Evolutionary conservation across 192 early-diverging fungal species (phyloP).

Genomic region (Coemansia asiatica): DNA sequence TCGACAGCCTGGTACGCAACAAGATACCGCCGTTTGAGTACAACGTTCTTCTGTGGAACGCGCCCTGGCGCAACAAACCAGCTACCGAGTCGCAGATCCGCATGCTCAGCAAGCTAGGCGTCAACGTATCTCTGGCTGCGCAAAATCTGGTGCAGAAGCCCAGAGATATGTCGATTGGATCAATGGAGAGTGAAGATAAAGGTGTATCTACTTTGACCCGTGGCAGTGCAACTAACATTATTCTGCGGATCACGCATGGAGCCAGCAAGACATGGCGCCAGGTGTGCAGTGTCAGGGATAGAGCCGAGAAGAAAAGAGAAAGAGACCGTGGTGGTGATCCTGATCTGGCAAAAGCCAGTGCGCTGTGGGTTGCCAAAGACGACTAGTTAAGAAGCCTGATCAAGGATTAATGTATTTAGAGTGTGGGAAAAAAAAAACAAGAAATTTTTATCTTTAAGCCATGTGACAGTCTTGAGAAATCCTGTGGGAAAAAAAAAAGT

Average conservation of each 20-base stretch:
- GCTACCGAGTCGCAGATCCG: conserved; percentile 5
- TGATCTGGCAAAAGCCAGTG: not conserved
- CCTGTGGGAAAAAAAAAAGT: not conserved
- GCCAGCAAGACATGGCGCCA: not conserved
- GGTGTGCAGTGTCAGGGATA: not conserved
- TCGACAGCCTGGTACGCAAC: not conserved
- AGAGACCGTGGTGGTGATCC: not conserved
- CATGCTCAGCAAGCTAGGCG: not conserved
- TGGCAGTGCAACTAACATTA: not conserved
- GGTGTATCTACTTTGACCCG: not conserved
- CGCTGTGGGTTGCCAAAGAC: not conserved
- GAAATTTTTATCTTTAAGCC: too few relatives aligned
- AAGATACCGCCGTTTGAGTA: not conserved
- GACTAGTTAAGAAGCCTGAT: too few relatives aligned
- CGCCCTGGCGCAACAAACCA: conserved; percentile 1
- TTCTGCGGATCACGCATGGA: not conserved
- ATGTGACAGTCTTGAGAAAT: not conserved
- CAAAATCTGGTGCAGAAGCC: not conserved
- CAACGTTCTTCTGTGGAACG: not conserved
- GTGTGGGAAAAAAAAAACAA: too few relatives aligned
- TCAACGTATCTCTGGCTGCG: not conserved
- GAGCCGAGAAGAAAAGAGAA: not conserved
- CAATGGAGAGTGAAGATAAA: not conserved
- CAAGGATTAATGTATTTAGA: too few relatives aligned
- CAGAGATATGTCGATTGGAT: not conserved